Evolutionary conservation across 371 early-diverging fungal genomes (phyloP).

Genomic region (Conidiobolus incongruus): DNA sequence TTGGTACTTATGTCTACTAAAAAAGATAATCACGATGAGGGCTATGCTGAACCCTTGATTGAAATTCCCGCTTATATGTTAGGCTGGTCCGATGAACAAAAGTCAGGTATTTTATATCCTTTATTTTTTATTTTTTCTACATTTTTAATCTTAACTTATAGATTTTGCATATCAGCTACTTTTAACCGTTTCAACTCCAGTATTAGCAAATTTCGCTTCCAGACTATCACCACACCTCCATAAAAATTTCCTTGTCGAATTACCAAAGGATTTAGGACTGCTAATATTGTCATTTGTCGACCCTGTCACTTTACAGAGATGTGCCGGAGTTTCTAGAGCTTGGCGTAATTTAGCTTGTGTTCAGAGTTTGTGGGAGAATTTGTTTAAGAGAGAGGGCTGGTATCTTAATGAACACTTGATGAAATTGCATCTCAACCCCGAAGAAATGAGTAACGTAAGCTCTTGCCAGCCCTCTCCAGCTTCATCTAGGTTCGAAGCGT

Average conservation of each 20-base stretch:
- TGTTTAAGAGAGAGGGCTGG: conserved; percentile 26
- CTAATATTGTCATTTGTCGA: conserved; percentile 32
- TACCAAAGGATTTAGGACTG: conserved; percentile 35
- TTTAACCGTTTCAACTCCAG: conserved; percentile 25
- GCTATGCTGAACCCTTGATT: conserved; percentile 11
- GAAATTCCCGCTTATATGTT: conserved; percentile 21
- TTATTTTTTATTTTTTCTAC: background rate
- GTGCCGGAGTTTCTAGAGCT: conserved; percentile 24
- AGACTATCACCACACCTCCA: conserved; percentile 33
- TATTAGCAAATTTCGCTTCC: conserved; percentile 21
- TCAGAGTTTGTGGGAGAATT: conserved; percentile 34
- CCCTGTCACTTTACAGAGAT: conserved; percentile 15
- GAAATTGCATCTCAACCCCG: conserved; percentile 14
- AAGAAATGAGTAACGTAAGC: conserved; percentile 2
- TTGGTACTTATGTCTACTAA: no score
- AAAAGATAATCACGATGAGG: conserved; percentile 1
- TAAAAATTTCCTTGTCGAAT: conserved; percentile 30
- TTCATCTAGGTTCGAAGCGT: background rate
- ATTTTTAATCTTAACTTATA: conserved; percentile 7
- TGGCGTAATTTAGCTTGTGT: conserved; percentile 36
- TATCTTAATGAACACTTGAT: conserved; percentile 18
- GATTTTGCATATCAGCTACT: conserved; percentile 46
- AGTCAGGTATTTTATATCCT: conserved; percentile 20
- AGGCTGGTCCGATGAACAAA: conserved; percentile 30
- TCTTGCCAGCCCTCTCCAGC: background rate